Percentiles rank a stretch among this genome's conserved stretches.
phyloP scores from a whole-genome alignment of 2,329 filamentous ascomycete species.

The Didymosphaeria variabile region DNA sequence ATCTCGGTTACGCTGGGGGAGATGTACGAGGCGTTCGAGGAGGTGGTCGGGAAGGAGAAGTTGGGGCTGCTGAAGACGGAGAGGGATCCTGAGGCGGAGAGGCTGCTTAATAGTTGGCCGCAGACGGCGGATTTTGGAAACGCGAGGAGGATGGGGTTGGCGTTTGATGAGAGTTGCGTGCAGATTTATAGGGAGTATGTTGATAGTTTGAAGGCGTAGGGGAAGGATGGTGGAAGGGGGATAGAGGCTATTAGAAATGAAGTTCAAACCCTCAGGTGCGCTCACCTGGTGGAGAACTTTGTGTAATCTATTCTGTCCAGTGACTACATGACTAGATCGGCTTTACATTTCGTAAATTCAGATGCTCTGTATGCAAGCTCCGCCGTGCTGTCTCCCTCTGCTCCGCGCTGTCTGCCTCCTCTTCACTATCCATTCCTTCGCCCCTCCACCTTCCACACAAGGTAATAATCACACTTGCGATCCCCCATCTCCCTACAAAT shows the following conservation, averaged over 20 bases:
- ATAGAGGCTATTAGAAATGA: no score
- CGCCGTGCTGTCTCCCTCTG: no score
- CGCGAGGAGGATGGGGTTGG: slow-evolving; percentile 6
- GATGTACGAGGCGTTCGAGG: not conserved
- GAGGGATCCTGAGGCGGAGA: not conserved
- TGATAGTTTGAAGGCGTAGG: not conserved
- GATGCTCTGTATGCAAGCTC: not conserved
- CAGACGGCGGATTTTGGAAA: slow-evolving; percentile 2
- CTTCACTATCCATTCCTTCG: no score
- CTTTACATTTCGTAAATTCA: not conserved
- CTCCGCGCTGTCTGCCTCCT: no score
- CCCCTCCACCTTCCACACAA: not conserved
- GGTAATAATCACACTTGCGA: not conserved
- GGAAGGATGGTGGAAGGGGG: not conserved
- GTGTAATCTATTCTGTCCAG: no score
- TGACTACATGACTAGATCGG: not conserved
- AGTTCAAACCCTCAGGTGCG: no score
- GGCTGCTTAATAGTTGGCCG: slow-evolving; percentile 5
- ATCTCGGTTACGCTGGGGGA: slow-evolving; percentile 1
- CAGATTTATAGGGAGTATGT: slow-evolving; percentile 4
- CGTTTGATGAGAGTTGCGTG: slow-evolving; percentile 4
- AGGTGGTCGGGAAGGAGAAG: slow-evolving; percentile 1
- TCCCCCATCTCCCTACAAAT: slow-evolving; percentile 31
- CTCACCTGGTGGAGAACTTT: no score
- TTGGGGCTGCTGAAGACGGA: not conserved